A percentile compares a stretch with the other conserved stretches of the same genome.
Conservation (phyloP, 352 stramenopile genomes). For the Phytophthora pluvialis region DNA sequence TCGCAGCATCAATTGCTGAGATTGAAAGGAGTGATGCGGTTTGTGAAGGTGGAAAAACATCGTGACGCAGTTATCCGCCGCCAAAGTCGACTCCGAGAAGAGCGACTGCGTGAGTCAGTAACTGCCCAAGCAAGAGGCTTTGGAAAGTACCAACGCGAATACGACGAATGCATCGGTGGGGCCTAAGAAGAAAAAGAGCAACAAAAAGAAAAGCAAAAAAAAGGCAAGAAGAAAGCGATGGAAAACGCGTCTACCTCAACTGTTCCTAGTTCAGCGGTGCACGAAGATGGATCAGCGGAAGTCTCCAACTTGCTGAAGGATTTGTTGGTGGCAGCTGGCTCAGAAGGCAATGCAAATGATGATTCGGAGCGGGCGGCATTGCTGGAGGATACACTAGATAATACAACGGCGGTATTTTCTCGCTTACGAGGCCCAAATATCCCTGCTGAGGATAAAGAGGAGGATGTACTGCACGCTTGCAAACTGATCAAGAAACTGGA, state of each 20-base stretch:
- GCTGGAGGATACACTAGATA: conserved; percentile 2
- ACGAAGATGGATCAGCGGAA: too few relatives aligned
- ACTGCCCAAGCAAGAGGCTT: too few relatives aligned
- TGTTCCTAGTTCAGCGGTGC: background rate
- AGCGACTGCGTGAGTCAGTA: too few relatives aligned
- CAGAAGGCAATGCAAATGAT: background rate
- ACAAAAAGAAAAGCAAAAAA: conserved; percentile 44
- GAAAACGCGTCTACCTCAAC: background rate
- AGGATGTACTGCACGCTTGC: conserved; percentile 20
- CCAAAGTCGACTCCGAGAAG: too few relatives aligned
- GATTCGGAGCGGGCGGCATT: background rate
- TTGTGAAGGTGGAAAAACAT: too few relatives aligned
- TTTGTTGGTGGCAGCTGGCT: conserved; percentile 6
- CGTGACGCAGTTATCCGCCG: too few relatives aligned
- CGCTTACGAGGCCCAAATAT: conserved; percentile 22
- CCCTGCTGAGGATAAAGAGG: conserved; percentile 4
- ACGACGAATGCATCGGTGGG: too few relatives aligned
- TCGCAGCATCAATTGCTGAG: background rate
- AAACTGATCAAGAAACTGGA: conserved; percentile 15
- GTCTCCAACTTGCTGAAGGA: background rate
- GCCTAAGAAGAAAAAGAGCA: background rate
- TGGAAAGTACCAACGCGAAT: too few relatives aligned
- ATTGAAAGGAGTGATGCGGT: background rate
- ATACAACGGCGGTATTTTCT: conserved; percentile 6
- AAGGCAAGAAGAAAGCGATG: conserved; percentile 13